phyloP scores from a whole-genome alignment of 495 filamentous ascomycete species.

The Tetracladium setigerum region DNA sequence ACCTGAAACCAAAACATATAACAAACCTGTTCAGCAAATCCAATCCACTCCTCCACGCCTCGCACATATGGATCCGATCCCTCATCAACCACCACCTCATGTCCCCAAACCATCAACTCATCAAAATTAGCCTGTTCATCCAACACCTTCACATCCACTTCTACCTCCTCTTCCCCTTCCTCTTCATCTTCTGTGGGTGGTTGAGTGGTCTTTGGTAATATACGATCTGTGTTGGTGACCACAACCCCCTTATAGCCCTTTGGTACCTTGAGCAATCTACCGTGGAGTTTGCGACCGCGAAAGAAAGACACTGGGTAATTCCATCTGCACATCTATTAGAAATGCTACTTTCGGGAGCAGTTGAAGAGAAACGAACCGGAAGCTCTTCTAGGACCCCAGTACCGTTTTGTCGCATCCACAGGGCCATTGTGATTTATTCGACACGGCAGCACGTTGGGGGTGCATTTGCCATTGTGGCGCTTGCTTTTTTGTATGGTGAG shows the following conservation, averaged over 20 bases:
- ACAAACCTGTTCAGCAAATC: constrained; percentile 49
- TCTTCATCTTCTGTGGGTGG: constrained; percentile 20
- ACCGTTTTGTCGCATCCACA: constrained; percentile 54
- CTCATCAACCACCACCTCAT: constrained; percentile 47
- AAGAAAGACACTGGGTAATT: constrained; percentile 54
- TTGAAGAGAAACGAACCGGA: constrained; percentile 18
- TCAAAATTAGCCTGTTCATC: constrained; percentile 63
- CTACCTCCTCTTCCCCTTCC: constrained; percentile 40
- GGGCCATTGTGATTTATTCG: constrained; percentile 72
- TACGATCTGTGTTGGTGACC: constrained; percentile 22
- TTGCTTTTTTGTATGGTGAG: constrained; percentile 18
- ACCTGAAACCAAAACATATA: background rate
- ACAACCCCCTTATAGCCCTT: constrained; percentile 63
- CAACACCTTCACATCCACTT: constrained; percentile 47
- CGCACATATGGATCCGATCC: constrained; percentile 47
- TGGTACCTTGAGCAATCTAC: constrained; percentile 59
- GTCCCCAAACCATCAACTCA: constrained; percentile 74
- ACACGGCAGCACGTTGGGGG: constrained; percentile 79
- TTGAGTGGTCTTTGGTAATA: constrained; percentile 10
- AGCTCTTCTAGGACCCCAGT: constrained; percentile 56
- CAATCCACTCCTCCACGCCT: constrained; percentile 77
- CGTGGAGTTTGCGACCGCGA: constrained; percentile 74
- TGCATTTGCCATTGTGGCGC: constrained; percentile 35
- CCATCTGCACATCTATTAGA: background rate
- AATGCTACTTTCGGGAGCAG: background rate